Conservation (phyloP, 2,329 filamentous ascomycete genomes). For the Grosmannia clavigera region DNA sequence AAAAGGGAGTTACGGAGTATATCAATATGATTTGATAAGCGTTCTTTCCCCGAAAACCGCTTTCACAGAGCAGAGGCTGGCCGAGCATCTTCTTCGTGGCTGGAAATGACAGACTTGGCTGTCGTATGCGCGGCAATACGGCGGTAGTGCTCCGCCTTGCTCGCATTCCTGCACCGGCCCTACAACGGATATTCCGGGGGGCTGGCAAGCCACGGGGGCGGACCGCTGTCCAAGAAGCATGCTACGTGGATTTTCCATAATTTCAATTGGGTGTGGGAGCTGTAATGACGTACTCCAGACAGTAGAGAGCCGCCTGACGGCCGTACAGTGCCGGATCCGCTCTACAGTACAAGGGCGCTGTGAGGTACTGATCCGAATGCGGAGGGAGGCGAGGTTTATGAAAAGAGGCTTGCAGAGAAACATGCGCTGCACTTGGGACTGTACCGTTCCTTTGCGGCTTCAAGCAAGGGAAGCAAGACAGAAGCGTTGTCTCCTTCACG, state of each 20-base stretch:
- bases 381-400: too few species aligned
- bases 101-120: neutral
- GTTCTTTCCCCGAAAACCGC: neutral
- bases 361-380: too few species aligned
- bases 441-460: neutral
- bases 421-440: neutral
- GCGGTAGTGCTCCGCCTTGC: neutral
- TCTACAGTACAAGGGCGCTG: too few species aligned
- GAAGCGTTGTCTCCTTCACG: neutral
- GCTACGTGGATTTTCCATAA: too few species aligned
- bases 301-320: too few species aligned
- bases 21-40: slow-evolving; percentile 3
- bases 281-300: too few species aligned
- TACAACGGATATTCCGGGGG: too few species aligned
- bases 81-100: neutral
- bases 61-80: too few species aligned
- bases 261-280: too few species aligned
- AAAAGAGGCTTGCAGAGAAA: neutral
- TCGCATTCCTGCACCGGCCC: neutral
- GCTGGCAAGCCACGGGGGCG: neutral
- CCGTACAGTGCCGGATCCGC: too few species aligned
- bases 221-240: neutral
- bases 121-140: too few species aligned
- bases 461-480: neutral
- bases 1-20: slow-evolving; percentile 7